Base-by-base conservation (phyloP, 179 eudicot species). In the Sideroxylon spinosum region DNA sequence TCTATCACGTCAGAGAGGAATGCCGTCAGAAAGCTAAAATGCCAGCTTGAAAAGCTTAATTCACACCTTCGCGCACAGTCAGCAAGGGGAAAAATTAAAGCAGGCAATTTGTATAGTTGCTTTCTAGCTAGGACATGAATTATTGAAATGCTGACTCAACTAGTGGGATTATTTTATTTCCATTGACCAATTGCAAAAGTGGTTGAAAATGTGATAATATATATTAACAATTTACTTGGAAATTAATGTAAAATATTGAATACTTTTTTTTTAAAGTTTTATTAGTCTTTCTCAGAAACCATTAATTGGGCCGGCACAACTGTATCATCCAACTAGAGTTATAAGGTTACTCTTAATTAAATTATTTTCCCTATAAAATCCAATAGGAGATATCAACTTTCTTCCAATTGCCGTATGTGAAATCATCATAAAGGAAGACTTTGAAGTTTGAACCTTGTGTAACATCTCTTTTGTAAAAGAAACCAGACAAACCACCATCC, bases 1-100 rank as follows among this genome's bases (percentile, higher is more conserved):
- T 46, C 17, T 10, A 48, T 55, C 73, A 69, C 56, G 13, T 10
- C 14, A 71, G 60, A 48, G 52, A 44, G 73, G 25, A 55, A 72
- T 55, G 62, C 46, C 23, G 55, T 72, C 63, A 52, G 22, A 53
- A 53, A 53, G 61, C 29, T 28, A 53, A 25, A 19, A 52, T 72
- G 63, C 75, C 75, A 53, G 48, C 75, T 72, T 62, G 55, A 53
- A 72, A 72, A 5, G 75, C 62, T 7, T 28, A 53, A 23, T 53
- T 53, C 75, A 53, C 62, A 72, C 44, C 74, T 25, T 13, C 37
- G 3, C 46, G 25, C 62, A 9, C 22, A 14, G 46, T 72, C 75
- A 72, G 63, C 62, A 72, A 53, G n/a, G 8, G 22, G 46, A 53
- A 72, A 52, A 37, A 37, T 37, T 37, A 13, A 10, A 72, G 75